phyloP scores from a whole-genome alignment of 768 basidiomycete species.

The Trametes cinnabarina region DNA sequence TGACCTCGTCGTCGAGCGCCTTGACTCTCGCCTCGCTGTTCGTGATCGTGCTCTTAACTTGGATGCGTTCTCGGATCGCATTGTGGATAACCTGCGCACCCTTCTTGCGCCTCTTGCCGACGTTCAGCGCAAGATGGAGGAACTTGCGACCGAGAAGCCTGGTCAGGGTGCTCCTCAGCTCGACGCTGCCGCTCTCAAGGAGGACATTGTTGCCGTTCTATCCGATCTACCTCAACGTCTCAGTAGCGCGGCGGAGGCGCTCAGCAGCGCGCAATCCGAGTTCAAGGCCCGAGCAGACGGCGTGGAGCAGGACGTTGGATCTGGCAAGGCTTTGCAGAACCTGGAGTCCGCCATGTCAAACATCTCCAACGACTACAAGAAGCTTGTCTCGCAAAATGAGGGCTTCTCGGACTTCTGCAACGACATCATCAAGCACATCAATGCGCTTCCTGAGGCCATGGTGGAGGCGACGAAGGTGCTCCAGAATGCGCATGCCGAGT shows the following conservation, averaged over 20 bases:
- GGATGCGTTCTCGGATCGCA: slow-evolving; percentile 53
- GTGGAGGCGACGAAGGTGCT: slow-evolving; percentile 51
- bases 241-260: slow-evolving; percentile 40
- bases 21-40: slow-evolving; percentile 77
- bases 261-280: slow-evolving; percentile 35
- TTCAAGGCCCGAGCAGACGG: slow-evolving; percentile 19
- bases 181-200: slow-evolving; percentile 20
- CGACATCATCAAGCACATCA: slow-evolving; percentile 51
- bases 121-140: slow-evolving; percentile 22
- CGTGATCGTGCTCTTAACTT: slow-evolving; percentile 70
- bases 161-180: neutral
- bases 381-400: slow-evolving; percentile 44
- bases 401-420: slow-evolving; percentile 52
- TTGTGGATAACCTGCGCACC: slow-evolving; percentile 51
- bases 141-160: slow-evolving; percentile 8
- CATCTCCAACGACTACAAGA: slow-evolving; percentile 51
- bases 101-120: slow-evolving; percentile 37
- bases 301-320: slow-evolving; percentile 17
- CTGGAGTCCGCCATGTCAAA: slow-evolving; percentile 51
- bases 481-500: slow-evolving; percentile 61
- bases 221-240: slow-evolving; percentile 50
- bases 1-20: slow-evolving; percentile 81
- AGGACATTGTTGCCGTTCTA: slow-evolving; percentile 36
- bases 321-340: slow-evolving; percentile 32
- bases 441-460: slow-evolving; percentile 58